These are phyloP conservation scores for Papiliotrema fonsecae DNA, from an alignment of 1,284 basidiomycete genomes.

Conservation along the genomic window DNA sequence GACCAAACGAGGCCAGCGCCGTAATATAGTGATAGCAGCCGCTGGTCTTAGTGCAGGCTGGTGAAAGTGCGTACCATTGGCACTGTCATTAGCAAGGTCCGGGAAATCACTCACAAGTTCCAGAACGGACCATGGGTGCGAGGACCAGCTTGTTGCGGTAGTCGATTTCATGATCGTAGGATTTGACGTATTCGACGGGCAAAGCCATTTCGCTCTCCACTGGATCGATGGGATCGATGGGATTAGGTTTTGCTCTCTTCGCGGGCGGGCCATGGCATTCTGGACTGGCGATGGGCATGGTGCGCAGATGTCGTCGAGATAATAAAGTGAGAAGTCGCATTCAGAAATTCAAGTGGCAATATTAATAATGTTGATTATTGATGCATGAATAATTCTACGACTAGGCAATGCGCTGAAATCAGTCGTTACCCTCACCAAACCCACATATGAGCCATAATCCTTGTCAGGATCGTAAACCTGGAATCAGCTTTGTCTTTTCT, in stretches of 20 bases:
- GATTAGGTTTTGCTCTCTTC: background rate
- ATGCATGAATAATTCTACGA: background rate
- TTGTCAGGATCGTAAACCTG: constrained; percentile 80
- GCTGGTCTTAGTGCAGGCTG: constrained; percentile 32
- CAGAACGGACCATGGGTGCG: constrained; percentile 93
- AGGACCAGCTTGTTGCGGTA: constrained; percentile 76
- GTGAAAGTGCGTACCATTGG: constrained; percentile 7
- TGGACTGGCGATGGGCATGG: too few relatives aligned
- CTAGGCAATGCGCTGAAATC: background rate
- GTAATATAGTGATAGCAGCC: constrained; percentile 82
- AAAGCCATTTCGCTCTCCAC: constrained; percentile 32
- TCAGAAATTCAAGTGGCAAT: too few relatives aligned
- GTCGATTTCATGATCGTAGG: constrained; percentile 36
- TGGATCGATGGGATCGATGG: constrained; percentile 8
- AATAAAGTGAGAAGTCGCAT: too few relatives aligned
- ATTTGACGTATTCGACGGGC: constrained; percentile 29
- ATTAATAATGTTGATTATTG: too few relatives aligned
- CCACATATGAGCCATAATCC: constrained; percentile 73
- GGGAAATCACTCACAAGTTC: constrained; percentile 59
- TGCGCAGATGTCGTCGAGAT: too few relatives aligned
- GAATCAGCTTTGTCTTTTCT: background rate
- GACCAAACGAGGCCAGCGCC: constrained; percentile 95
- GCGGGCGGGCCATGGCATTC: too few relatives aligned
- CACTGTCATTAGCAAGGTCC: constrained; percentile 6
- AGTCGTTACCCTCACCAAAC: background rate